phyloP scores from a whole-genome alignment of 768 basidiomycete species.

The Podaxis sp. region DNA sequence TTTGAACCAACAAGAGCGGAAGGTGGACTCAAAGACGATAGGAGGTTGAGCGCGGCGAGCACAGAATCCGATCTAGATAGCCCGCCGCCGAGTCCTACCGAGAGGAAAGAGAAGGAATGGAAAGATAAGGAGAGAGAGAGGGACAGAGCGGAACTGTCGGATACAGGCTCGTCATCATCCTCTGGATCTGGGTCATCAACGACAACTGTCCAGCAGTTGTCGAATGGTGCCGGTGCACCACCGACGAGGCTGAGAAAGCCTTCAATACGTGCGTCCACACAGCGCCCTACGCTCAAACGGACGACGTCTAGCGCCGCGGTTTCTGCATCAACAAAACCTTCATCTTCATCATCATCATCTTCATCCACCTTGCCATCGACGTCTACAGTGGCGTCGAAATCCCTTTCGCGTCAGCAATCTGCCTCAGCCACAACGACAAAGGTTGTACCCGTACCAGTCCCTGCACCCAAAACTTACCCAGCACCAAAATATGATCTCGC shows the following conservation, averaged over 20 bases:
- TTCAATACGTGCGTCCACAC: constrained; percentile 49
- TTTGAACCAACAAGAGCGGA: constrained; percentile 25
- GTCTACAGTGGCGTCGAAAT: constrained; percentile 18
- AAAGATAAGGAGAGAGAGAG: constrained; percentile 22
- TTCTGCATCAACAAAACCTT: constrained; percentile 13
- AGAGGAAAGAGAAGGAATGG: constrained; percentile 41
- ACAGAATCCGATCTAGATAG: constrained; percentile 31
- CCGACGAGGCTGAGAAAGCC: constrained; percentile 14
- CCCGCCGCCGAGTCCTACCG: constrained; percentile 49
- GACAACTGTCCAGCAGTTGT: constrained; percentile 1
- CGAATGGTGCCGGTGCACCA: not conserved
- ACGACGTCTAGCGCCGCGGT: constrained; percentile 18
- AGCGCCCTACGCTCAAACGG: constrained; percentile 26
- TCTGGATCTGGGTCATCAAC: constrained; percentile 16
- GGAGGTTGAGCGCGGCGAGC: constrained; percentile 24
- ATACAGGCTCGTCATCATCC: constrained; percentile 14
- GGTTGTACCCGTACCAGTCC: constrained; percentile 24
- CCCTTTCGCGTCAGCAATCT: constrained; percentile 14
- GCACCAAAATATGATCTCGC: constrained; percentile 62
- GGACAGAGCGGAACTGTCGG: constrained; percentile 15
- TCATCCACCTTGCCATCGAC: constrained; percentile 18
- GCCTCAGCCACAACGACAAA: not conserved
- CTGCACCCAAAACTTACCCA: constrained; percentile 22
- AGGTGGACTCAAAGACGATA: not conserved
- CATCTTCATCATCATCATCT: constrained; percentile 9